Evolutionary conservation across 2,329 filamentous ascomycete genomes (phyloP).

Genomic region (Dactylellina haptotyla): DNA sequence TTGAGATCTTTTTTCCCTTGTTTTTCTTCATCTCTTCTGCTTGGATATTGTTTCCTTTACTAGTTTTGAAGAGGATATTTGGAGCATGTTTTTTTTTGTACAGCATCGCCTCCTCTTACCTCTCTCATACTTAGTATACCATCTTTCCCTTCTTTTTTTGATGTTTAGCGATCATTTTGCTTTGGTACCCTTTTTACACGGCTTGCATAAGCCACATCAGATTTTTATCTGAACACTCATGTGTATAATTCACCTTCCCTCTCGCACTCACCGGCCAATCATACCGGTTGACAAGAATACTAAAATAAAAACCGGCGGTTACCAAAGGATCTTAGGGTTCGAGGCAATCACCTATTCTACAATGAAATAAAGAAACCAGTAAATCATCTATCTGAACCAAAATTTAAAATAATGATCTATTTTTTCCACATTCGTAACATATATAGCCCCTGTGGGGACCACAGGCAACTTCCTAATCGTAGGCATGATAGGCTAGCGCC

Average conservation of each 20-base stretch:
- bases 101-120: constrained; percentile 9
- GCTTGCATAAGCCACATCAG: constrained; percentile 17
- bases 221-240: constrained; percentile 4
- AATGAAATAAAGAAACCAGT: constrained; percentile 9
- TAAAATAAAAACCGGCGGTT: constrained; percentile 18
- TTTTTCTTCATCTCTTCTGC: constrained; percentile 2
- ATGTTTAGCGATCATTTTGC: constrained; percentile 38
- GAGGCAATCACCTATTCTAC: constrained; percentile 28
- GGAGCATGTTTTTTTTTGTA: constrained; percentile 25
- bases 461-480: not conserved
- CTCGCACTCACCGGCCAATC: constrained; percentile 2
- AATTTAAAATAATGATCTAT: too few relatives aligned
- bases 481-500: not conserved
- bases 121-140: not conserved
- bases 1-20: not conserved
- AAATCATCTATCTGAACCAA: too few relatives aligned
- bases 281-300: constrained; percentile 1
- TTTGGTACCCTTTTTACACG: constrained; percentile 14
- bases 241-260: constrained; percentile 27
- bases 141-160: constrained; percentile 9
- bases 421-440: too few relatives aligned
- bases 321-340: constrained; percentile 8
- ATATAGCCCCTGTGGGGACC: not conserved
- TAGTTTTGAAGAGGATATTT: constrained; percentile 27
- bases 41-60: constrained; percentile 39